Base-by-base conservation (phyloP, 2,329 filamentous ascomycete species). In the Clonostachys rosea region DNA sequence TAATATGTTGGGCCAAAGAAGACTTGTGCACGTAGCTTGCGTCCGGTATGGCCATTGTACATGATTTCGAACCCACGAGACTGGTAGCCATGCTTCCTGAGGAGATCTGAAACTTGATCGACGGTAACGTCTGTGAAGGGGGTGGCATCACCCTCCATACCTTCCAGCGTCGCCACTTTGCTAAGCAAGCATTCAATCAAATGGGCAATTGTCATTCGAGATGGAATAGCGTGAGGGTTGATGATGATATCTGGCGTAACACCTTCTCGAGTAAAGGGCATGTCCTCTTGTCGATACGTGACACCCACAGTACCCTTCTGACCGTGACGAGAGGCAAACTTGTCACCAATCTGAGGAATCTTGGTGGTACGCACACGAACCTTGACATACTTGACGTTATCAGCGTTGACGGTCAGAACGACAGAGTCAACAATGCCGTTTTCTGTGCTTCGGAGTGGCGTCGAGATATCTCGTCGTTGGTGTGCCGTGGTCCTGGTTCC, bases 141-240 rank as follows among this genome's bases (percentile, higher is more conserved):
- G 1, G 94, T 99, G 2, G 94, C 94, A 61, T 99, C 95, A 59
- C 94, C 95, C 72, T 99, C 94, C 68, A 91, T 89, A 40, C 94
- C 95, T 68, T 91, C 89, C 18, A 99, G 78, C 3, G 94, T 89
- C 2, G 91, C 90, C 35, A 99, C 94, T 67, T 99, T 99, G 66
- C 90, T 95, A 48, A 99, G 81, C 57, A 97, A 80, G 79, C 94
- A 99, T 76, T 99, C 94, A 65, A 99, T 95, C 81, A 99, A 91
- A 78, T 99, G 94, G 59, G 94, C 94, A 84, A 99, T 99, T 4
- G 95, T 99, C 94, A 99, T 99, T 82, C 94, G 94, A 47, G 94
- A 99, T 0, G 94, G 94, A 80, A 99, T 99, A 63, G 94, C 95
- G 78, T 99, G 94, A 2, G 94, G 94, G 69, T 99, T 99, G 77